Conservation (phyloP, 148 eudicot genomes). For the Cornus kousa region DNA sequence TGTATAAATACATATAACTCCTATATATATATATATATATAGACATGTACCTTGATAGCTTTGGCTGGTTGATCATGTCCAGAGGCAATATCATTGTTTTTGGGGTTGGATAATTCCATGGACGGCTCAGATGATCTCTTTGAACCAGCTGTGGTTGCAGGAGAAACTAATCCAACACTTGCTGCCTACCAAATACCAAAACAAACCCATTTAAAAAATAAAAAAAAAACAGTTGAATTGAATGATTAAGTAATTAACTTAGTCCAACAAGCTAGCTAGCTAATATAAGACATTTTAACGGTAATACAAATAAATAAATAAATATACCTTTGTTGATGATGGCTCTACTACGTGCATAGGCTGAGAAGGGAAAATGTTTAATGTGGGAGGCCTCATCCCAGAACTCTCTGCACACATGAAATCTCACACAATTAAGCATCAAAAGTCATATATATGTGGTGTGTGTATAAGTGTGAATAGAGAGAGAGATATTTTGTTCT, state of each 20-base stretch:
- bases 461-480: no score
- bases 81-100: constrained; percentile 20
- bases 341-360: constrained; percentile 88
- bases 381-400: constrained; percentile 87
- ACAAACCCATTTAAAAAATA: background rate
- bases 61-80: constrained; percentile 42
- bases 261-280: background rate
- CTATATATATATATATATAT: background rate
- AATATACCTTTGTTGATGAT: constrained; percentile 48
- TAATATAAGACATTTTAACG: background rate
- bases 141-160: constrained; percentile 38
- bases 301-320: constrained; percentile 2
- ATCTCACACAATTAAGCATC: background rate
- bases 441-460: background rate
- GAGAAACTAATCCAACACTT: constrained; percentile 42
- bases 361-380: constrained; percentile 95
- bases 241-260: background rate
- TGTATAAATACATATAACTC: background rate
- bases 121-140: constrained; percentile 51
- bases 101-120: constrained; percentile 31
- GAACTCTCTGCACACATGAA: constrained; percentile 44
- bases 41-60: constrained; percentile 54
- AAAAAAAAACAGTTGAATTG: no score
- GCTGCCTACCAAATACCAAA: constrained; percentile 43
- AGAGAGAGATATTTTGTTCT: constrained; percentile 5